These are phyloP conservation scores for Paecilomyces variotii DNA, from an alignment of 2,329 filamentous ascomycete species.

Conservation along the genomic window DNA sequence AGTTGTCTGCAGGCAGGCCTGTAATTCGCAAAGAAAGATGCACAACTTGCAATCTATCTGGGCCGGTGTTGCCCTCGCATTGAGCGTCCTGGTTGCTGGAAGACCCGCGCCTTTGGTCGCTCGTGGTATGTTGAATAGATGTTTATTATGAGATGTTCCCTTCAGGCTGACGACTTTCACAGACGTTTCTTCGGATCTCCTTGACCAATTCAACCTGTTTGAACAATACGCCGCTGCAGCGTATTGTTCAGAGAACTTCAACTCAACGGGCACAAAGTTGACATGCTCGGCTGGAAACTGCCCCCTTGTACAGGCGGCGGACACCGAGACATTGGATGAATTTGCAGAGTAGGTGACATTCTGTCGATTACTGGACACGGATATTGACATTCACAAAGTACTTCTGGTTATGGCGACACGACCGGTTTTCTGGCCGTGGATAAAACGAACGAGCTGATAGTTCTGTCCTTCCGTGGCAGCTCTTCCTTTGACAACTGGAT, in stretches of 20 bases:
- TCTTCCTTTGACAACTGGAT: constrained; percentile 21
- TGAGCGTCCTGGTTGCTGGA: constrained; percentile 9
- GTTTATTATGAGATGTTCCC: not conserved
- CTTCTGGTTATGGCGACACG: constrained; percentile 22
- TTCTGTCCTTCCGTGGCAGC: constrained; percentile 30
- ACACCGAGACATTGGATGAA: constrained; percentile 39
- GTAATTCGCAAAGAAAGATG: constrained; percentile 1
- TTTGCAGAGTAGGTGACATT: constrained; percentile 39
- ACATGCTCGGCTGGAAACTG: constrained; percentile 41
- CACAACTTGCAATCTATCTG: constrained; percentile 3
- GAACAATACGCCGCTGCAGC: constrained; percentile 47
- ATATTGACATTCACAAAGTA: not conserved
- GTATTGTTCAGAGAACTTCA: constrained; percentile 44
- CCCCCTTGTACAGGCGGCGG: constrained; percentile 39
- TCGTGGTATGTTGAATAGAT: constrained; percentile 15
- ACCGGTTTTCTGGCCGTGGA: constrained; percentile 43
- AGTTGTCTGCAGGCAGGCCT: not conserved
- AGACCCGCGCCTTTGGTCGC: constrained; percentile 12
- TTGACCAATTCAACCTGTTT: constrained; percentile 39
- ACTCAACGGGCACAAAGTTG: constrained; percentile 35
- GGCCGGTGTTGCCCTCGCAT: constrained; percentile 7
- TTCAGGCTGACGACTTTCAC: not conserved
- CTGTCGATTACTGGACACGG: not conserved
- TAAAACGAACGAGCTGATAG: constrained; percentile 29
- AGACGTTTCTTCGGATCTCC: constrained; percentile 34